phyloP scores from a whole-genome alignment of 441 rosid genomes.

The Mallotus repandus region DNA sequence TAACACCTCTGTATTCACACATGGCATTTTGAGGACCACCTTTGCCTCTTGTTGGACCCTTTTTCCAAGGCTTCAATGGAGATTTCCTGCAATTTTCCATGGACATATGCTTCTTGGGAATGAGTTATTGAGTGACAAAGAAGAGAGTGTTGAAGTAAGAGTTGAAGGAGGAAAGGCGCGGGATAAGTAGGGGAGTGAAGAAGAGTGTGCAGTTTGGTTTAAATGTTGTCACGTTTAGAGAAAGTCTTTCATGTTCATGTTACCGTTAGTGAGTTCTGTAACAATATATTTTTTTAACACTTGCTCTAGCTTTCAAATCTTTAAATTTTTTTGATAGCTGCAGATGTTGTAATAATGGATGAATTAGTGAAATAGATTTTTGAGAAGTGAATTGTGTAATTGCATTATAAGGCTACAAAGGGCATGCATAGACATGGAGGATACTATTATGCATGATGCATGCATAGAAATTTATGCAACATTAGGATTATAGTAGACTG shows the following conservation, averaged over 20 bases:
- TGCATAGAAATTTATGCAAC: too few relatives aligned
- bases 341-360: too few relatives aligned
- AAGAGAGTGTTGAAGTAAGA: neutral
- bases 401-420: too few relatives aligned
- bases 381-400: too few relatives aligned
- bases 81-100: constrained; percentile 54
- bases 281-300: too few relatives aligned
- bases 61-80: constrained; percentile 86
- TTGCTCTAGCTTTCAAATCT: constrained; percentile 10
- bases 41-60: constrained; percentile 91
- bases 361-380: too few relatives aligned
- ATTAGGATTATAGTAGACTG: too few relatives aligned
- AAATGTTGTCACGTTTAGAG: constrained; percentile 78
- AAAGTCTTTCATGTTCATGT: constrained; percentile 38
- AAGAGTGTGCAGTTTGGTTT: constrained; percentile 38
- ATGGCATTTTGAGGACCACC: constrained; percentile 92
- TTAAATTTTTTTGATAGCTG: neutral
- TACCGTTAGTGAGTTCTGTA: constrained; percentile 49
- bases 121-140: constrained; percentile 1
- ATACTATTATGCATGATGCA: too few relatives aligned
- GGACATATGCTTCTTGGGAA: neutral
- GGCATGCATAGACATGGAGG: too few relatives aligned
- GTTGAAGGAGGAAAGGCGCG: constrained; percentile 46
- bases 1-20: constrained; percentile 77
- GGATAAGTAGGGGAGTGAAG: constrained; percentile 42